A percentile compares a stretch with the other conserved stretches of the same genome.
Evolutionary conservation across 352 stramenopile genomes (phyloP).

Genomic region (Hyaloperonospora arabidopsidis): DNA sequence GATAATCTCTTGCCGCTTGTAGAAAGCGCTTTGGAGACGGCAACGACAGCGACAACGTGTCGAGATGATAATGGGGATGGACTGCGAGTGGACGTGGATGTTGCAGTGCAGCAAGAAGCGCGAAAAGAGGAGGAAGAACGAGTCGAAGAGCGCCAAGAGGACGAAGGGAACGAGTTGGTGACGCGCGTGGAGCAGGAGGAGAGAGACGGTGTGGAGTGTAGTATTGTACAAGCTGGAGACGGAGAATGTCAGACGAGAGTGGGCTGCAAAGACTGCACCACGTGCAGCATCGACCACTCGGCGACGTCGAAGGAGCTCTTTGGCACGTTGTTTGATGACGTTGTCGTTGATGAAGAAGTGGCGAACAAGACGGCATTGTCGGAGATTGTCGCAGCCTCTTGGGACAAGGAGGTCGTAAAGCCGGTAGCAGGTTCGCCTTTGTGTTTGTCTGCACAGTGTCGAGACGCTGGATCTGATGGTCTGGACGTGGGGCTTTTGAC

Average conservation of each 20-base stretch:
- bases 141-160: conserved; percentile 11
- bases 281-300: conserved; percentile 6
- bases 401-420: conserved; percentile 16
- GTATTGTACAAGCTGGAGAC: conserved; percentile 42
- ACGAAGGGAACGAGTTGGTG: conserved; percentile 36
- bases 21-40: conserved; percentile 15
- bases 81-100: too few relatives aligned
- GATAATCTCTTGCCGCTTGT: conserved; percentile 8
- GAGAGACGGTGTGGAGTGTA: conserved; percentile 32
- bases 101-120: conserved; percentile 9
- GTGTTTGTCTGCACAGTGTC: not conserved
- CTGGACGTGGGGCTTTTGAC: conserved; percentile 4
- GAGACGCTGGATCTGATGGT: too few relatives aligned
- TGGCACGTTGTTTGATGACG: conserved; percentile 5
- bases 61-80: too few relatives aligned
- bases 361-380: conserved; percentile 18
- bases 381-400: conserved; percentile 7
- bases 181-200: conserved; percentile 43
- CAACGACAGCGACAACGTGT: not conserved
- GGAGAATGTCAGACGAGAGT: conserved; percentile 46
- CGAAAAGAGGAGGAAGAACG: conserved; percentile 13
- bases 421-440: not conserved
- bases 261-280: conserved; percentile 26
- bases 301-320: not conserved
- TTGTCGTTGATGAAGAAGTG: conserved; percentile 5